These are phyloP conservation scores for Sporothrix protearum DNA, from an alignment of 2,329 filamentous ascomycete genomes.

Conservation along the genomic window DNA sequence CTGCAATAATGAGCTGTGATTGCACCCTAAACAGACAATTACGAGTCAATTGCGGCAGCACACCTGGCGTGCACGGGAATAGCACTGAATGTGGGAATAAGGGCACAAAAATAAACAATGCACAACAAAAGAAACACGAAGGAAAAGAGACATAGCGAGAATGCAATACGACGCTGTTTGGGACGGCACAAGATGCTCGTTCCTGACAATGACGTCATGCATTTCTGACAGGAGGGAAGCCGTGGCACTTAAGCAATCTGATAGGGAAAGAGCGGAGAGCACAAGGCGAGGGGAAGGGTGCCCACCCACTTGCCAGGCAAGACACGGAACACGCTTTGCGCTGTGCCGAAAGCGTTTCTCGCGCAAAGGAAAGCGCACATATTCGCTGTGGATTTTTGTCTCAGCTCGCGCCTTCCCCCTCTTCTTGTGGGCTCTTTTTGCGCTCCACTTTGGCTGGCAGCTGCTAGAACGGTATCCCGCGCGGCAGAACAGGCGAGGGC, in stretches of 20 bases:
- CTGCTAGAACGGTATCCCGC: background rate
- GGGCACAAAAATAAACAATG: background rate
- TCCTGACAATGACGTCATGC: constrained; percentile 11
- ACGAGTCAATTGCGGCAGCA: background rate
- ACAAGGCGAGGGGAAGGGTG: background rate
- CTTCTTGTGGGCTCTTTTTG: background rate
- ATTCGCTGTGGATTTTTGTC: background rate
- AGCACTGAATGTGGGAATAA: background rate
- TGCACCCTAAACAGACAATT: background rate
- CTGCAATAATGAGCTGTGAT: background rate
- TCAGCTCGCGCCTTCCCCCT: background rate
- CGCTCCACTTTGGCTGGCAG: background rate
- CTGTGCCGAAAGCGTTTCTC: background rate
- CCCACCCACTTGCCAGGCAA: background rate
- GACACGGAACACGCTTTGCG: background rate
- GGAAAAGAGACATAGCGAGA: background rate
- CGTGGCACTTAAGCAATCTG: background rate
- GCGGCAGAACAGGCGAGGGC: background rate
- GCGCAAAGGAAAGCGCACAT: background rate
- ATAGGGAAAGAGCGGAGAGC: background rate
- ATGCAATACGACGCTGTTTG: constrained; percentile 15
- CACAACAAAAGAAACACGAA: background rate
- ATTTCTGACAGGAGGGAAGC: background rate
- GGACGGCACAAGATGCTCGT: constrained; percentile 3
- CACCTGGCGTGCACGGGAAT: background rate